Conservation (phyloP, 768 basidiomycete genomes). For the Crepidotus variabilis region DNA sequence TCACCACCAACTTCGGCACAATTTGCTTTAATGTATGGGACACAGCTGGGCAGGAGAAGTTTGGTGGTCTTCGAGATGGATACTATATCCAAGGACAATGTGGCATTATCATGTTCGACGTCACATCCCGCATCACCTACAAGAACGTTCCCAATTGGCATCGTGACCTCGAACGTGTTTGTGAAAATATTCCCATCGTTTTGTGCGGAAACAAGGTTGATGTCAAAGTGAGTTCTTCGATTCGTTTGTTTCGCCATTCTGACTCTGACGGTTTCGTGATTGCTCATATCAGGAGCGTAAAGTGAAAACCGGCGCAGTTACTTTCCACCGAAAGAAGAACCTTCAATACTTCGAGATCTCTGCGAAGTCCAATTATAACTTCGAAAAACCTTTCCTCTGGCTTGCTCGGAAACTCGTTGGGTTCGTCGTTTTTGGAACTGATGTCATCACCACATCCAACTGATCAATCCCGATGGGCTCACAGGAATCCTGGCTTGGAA, state of each 20-base stretch:
- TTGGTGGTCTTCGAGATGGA: conserved; percentile 96
- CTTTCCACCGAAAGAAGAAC: conserved; percentile 99
- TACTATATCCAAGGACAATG: conserved; percentile 98
- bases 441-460: conserved; percentile 2
- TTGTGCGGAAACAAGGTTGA: conserved; percentile 99
- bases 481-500: conserved; percentile 80
- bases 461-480: neutral
- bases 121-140: conserved; percentile 99
- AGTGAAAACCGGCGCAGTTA: conserved; percentile 97
- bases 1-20: conserved; percentile 97
- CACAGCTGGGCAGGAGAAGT: conserved; percentile 99
- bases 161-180: conserved; percentile 98
- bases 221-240: conserved; percentile 72
- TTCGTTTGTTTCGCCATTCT: neutral
- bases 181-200: conserved; percentile 99
- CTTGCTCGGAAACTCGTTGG: conserved; percentile 96
- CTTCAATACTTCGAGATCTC: conserved; percentile 99
- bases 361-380: conserved; percentile 99
- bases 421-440: conserved; percentile 41
- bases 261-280: conserved; percentile 6
- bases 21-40: conserved; percentile 99
- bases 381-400: conserved; percentile 99
- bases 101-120: conserved; percentile 99
- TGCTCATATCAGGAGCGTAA: conserved; percentile 79
- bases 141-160: conserved; percentile 99